phyloP scores from a whole-genome alignment of 495 filamentous ascomycete species.

The Platismatia glauca region DNA sequence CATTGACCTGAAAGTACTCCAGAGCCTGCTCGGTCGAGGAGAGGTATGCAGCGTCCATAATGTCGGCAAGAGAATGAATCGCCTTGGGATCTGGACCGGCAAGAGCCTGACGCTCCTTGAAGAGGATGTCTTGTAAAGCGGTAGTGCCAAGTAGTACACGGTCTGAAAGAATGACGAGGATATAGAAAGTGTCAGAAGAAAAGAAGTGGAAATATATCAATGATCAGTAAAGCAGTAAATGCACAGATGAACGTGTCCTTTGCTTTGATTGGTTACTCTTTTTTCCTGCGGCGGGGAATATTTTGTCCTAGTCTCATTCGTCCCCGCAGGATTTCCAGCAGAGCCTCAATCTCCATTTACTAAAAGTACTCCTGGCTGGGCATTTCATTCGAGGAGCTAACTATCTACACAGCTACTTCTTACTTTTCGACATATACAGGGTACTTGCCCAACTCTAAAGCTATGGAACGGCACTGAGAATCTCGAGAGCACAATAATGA shows the following conservation, averaged over 20 bases:
- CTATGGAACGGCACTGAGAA: no score
- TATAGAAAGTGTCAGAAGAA: neutral
- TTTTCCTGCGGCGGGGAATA: neutral
- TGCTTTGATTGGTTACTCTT: neutral
- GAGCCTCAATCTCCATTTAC: neutral
- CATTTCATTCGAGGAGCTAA: no score
- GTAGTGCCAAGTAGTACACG: neutral
- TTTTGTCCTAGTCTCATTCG: neutral
- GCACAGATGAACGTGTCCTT: slow-evolving; percentile 4
- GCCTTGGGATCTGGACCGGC: neutral
- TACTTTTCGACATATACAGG: no score
- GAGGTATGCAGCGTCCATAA: slow-evolving; percentile 86
- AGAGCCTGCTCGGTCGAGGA: slow-evolving; percentile 60
- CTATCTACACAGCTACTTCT: no score
- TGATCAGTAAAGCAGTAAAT: no score
- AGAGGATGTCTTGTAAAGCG: neutral
- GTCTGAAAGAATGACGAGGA: slow-evolving; percentile 6
- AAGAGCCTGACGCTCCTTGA: neutral
- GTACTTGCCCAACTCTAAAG: no score
- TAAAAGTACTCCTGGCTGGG: no score
- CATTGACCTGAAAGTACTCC: slow-evolving; percentile 59
- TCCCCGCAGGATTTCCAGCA: neutral
- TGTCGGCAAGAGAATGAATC: slow-evolving; percentile 12
- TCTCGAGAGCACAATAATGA: no score
- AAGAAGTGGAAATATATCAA: neutral